These are phyloP conservation scores for Didymella pomorum DNA, from an alignment of 2,329 filamentous ascomycete genomes.

Conservation along the genomic window DNA sequence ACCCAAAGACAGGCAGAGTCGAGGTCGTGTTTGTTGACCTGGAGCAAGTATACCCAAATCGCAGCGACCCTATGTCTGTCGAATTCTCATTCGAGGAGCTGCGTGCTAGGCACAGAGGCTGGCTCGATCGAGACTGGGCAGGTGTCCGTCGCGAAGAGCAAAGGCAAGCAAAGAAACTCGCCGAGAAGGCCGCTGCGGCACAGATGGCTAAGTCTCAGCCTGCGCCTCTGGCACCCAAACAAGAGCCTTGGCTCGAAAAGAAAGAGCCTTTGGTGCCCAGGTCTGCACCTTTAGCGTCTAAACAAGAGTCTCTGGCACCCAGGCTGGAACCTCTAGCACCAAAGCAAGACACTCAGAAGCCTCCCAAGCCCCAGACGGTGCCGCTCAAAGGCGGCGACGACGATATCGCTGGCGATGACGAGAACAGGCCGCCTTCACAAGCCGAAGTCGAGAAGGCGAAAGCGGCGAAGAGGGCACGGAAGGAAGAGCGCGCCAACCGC, in stretches of 20 bases:
- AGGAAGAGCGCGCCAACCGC: constrained; percentile 59
- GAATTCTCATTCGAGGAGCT: constrained; percentile 94
- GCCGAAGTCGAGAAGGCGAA: constrained; percentile 67
- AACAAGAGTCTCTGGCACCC: constrained; percentile 21
- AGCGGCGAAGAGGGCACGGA: constrained; percentile 55
- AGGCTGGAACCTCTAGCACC: constrained; percentile 25
- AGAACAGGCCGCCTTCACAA: constrained; percentile 56
- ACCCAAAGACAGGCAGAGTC: constrained; percentile 80
- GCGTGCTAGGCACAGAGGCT: constrained; percentile 77
- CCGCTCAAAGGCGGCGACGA: constrained; percentile 48
- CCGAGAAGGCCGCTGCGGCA: constrained; percentile 28
- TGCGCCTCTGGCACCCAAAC: constrained; percentile 8
- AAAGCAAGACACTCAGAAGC: constrained; percentile 28
- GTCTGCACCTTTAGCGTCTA: constrained; percentile 7
- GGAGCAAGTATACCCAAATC: constrained; percentile 82
- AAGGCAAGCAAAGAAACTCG: constrained; percentile 37
- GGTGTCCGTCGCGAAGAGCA: constrained; percentile 42
- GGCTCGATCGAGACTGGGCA: constrained; percentile 64
- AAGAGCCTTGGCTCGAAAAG: constrained; percentile 24
- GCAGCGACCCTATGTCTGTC: constrained; percentile 68
- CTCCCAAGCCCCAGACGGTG: constrained; percentile 36
- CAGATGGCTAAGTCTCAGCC: constrained; percentile 22
- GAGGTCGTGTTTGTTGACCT: constrained; percentile 90
- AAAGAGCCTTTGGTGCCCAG: constrained; percentile 16
- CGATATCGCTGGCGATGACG: constrained; percentile 52